Evolutionary conservation across 805 yeast genomes (phyloP).

Genomic region (Saccharomycopsis babjevae): DNA sequence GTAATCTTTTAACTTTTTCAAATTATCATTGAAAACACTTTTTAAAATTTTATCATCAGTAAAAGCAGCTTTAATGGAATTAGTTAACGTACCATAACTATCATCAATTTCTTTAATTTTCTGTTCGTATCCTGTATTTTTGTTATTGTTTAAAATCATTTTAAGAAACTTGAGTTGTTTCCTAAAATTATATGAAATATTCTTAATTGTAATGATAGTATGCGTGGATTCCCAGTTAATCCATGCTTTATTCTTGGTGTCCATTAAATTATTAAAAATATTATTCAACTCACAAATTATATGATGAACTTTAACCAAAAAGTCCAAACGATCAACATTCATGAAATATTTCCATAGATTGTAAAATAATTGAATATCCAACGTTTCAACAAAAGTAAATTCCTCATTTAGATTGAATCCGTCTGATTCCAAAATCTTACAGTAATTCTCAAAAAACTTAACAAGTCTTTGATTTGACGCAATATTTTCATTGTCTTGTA

Average conservation of each 20-base stretch:
- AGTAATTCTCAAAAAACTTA: neutral
- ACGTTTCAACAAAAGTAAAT: slow-evolving; percentile 3
- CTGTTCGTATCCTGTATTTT: neutral
- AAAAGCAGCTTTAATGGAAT: neutral
- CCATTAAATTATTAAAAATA: neutral
- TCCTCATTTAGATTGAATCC: neutral
- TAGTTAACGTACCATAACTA: neutral
- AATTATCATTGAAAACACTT: neutral
- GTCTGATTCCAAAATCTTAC: neutral
- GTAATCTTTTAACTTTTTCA: neutral
- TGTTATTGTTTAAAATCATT: neutral
- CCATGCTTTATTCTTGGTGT: neutral
- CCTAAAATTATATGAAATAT: neutral
- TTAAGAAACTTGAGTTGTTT: neutral
- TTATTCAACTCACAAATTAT: neutral
- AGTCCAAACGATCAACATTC: neutral
- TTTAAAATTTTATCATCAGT: neutral
- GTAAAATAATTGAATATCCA: neutral
- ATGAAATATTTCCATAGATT: slow-evolving; percentile 3
- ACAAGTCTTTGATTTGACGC: neutral
- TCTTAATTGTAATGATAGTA: too few relatives aligned
- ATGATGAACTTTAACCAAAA: neutral
- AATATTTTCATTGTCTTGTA: neutral
- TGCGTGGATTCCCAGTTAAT: slow-evolving; percentile 6
- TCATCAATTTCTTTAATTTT: neutral